Evolutionary conservation across 2,329 filamentous ascomycete species (phyloP), one percentile per base, ranked within the genome.

Genomic region (Cladosporium sp.): DNA sequence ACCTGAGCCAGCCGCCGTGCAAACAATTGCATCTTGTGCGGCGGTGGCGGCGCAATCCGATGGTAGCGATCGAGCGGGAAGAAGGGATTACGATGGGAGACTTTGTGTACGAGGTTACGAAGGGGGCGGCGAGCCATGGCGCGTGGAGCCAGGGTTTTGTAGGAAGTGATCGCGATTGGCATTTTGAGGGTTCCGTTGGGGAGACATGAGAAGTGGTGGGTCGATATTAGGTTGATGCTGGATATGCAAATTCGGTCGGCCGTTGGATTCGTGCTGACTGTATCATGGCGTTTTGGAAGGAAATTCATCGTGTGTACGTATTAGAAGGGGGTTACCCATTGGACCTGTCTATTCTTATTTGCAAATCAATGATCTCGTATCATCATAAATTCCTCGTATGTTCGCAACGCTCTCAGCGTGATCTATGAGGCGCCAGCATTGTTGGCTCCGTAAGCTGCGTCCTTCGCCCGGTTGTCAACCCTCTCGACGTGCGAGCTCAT

Each of bases 81-180:
- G 65, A 65, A 0, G 75, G 75, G 30, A 74, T 77, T 28, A 76
- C 68, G 36, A 77, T 77, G 75, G 74, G 74, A 4, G 70, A 74
- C 32, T 72, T 77, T 38, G 68, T 75, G 3, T 70, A 72, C 8
- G 70, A 72, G 65, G 71, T 70, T 11, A 71, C 69, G 28, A 67
- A 69, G 26, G 61, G 61, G 2, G 61, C 51, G 15, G 61, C 36
- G 8, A 34, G 36, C 28, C n/a, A 28, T 8, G 61, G 61, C 4
- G 18, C 24, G 15, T 78, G 76, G 75, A 74, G 75, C 61, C 62
- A 70, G 51, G 70, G 71, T 36, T 76, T 72, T 38, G 72, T 77
- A 51, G 71, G 69, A 10, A 73, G 69, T 36, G 76, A 77, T 69
- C 62, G 70, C 2, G 75, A 77, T 63, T 78, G 76, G 76, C 76